Conservation (phyloP, 2,329 filamentous ascomycete species). For the Xylaria sp. region DNA sequence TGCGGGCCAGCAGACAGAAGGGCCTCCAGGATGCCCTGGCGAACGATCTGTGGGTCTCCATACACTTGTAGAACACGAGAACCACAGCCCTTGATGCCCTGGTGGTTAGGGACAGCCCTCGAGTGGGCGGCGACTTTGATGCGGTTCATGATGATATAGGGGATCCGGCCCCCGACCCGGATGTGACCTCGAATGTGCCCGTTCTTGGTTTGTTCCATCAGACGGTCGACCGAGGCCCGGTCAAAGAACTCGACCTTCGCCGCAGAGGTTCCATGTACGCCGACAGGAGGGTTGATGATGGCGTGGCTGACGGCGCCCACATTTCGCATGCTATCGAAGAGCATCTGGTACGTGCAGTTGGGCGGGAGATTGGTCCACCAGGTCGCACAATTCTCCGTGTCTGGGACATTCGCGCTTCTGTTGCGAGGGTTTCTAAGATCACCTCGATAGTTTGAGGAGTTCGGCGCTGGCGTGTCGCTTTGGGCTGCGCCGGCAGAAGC, state of each 20-base stretch:
- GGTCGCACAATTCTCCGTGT: constrained; percentile 26
- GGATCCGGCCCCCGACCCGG: constrained; percentile 19
- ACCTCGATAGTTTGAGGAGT: constrained; percentile 28
- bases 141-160: constrained; percentile 18
- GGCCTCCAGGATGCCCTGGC: neutral
- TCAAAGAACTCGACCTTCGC: constrained; percentile 37
- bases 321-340: constrained; percentile 35
- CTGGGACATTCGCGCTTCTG: constrained; percentile 24
- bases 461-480: neutral
- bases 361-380: constrained; percentile 32
- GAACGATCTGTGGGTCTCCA: constrained; percentile 18
- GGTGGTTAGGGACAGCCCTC: neutral
- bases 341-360: constrained; percentile 23
- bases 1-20: neutral
- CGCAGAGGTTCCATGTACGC: neutral
- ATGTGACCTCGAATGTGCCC: constrained; percentile 14
- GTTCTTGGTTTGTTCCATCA: constrained; percentile 8
- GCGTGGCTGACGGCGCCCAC: constrained; percentile 30
- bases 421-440: constrained; percentile 29
- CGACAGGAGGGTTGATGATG: constrained; percentile 22
- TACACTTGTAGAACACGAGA: constrained; percentile 28
- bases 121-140: constrained; percentile 17
- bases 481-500: neutral
- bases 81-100: constrained; percentile 8
- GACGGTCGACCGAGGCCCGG: constrained; percentile 24